Evolutionary conservation across 208 protist species (phyloP), one percentile per base, ranked within the genome.

Genomic region (Wallacemonas sp.): DNA sequence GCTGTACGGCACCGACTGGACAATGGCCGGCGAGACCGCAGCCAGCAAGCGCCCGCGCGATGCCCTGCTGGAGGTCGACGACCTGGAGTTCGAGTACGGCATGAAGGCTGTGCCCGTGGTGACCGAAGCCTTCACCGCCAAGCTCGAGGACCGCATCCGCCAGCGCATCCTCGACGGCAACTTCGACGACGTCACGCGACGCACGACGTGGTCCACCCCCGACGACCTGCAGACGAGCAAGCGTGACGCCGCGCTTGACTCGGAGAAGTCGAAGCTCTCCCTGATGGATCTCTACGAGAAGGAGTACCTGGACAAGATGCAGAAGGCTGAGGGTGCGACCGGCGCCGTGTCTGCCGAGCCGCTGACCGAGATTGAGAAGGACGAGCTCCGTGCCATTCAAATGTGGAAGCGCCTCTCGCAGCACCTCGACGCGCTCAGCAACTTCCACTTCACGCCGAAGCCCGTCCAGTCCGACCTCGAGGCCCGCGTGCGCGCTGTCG

Each of bases 271-370:
- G 12, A 90, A 92, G 76, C 75, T 95, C 43, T 93, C 87, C 2
- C 70, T 97, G 33, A 94, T 94, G 85, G 92, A 97, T 63, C 73
- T 97, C 16, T 95, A 97, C 76, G 92, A 97, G 78, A 95, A 94
- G 80, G 88, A 97, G 49, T 97, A 81, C 63, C 65, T 95, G 32
- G 87, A 93, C 61, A 89, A 87, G 57, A 68, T 76, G 73, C 77
- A 83, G 21, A 62, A 72, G 48, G 83, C 83, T 5, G 85, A 92
- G 60, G 88, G 90, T 64, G 75, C 47, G 16, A 8, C 24, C 6
- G 75, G 62, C 29, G 83, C 74, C 24, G 57, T 46, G 12, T 75
- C 69, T 2, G 72, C 67, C 0, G 87, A 95, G 71, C 88, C 87
- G 16, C 83, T 97, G 32, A 97, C 92, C 21, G 87, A 95, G 73